phyloP scores from a whole-genome alignment of 2,329 filamentous ascomycete genomes.

The Trichoderma asperellum region DNA sequence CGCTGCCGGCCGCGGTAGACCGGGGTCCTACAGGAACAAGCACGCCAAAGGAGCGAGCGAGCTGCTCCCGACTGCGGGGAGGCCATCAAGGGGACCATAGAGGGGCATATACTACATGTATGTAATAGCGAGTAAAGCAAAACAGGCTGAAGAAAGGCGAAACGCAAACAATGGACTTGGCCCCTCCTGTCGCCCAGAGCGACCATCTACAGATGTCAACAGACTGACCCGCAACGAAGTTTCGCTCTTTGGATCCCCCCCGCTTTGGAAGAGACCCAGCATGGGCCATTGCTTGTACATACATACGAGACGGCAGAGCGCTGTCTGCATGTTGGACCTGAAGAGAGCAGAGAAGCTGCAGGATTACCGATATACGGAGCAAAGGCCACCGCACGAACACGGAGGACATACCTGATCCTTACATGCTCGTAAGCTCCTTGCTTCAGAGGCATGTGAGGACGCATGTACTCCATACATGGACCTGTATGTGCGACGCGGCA shows the following conservation, averaged over 20 bases:
- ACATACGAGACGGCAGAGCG: not conserved
- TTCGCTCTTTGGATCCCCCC: not conserved
- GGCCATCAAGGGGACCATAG: not conserved
- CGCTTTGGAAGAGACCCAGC: not conserved
- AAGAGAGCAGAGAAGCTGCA: not conserved
- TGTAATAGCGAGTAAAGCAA: not conserved
- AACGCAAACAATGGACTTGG: not conserved
- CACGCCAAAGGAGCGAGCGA: slow-evolving; percentile 3
- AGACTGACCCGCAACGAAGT: slow-evolving; percentile 11
- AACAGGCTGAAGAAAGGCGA: not conserved
- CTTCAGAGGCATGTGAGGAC: slow-evolving; percentile 15
- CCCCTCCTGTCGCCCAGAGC: slow-evolving; percentile 17
- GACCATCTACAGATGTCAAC: slow-evolving; percentile 19
- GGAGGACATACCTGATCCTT: not conserved
- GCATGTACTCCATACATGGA: slow-evolving; percentile 13
- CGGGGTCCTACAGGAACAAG: slow-evolving; percentile 1
- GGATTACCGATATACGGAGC: slow-evolving; percentile 8
- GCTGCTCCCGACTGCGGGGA: slow-evolving; percentile 6
- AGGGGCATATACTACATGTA: not conserved
- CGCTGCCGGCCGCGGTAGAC: slow-evolving; percentile 1
- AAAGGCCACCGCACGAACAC: not conserved
- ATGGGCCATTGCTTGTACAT: not conserved
- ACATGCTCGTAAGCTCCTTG: slow-evolving; percentile 1
- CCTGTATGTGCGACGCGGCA: slow-evolving; percentile 21
- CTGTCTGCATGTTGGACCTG: not conserved